Conservation (phyloP, 2,329 filamentous ascomycete genomes). For the Escovopsis sp. region DNA sequence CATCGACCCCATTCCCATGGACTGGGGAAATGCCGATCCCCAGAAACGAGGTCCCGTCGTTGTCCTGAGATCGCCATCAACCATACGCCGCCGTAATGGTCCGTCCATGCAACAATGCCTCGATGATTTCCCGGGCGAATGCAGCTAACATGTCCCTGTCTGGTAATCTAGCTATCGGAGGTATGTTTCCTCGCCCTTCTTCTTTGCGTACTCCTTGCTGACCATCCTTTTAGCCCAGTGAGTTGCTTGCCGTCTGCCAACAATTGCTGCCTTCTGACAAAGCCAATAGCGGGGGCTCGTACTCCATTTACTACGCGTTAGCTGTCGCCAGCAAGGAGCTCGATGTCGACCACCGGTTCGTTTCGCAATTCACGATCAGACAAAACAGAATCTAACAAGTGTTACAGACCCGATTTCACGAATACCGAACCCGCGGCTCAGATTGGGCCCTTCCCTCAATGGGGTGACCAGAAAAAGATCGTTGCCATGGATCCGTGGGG, state of each 20-base stretch:
- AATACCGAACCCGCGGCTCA: conserved; percentile 83
- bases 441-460: conserved; percentile 80
- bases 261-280: neutral
- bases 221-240: conserved; percentile 21
- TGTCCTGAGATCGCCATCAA: conserved; percentile 61
- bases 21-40: conserved; percentile 73
- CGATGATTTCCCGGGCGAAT: neutral
- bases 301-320: conserved; percentile 89
- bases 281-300: conserved; percentile 56
- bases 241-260: conserved; percentile 6
- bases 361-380: conserved; percentile 6
- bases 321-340: conserved; percentile 87
- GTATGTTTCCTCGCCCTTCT: conserved; percentile 21
- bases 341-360: conserved; percentile 57
- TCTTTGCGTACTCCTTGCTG: neutral
- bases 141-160: conserved; percentile 5
- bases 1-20: conserved; percentile 77
- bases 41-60: conserved; percentile 71
- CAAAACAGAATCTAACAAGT: neutral
- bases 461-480: conserved; percentile 84
- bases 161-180: conserved; percentile 36
- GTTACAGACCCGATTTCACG: conserved; percentile 40
- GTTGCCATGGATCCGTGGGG: conserved; percentile 95
- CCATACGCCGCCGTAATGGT: conserved; percentile 72
- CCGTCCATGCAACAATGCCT: conserved; percentile 15